phyloP scores from a whole-genome alignment of 2,329 filamentous ascomycete genomes.

The Fusarium continuum region DNA sequence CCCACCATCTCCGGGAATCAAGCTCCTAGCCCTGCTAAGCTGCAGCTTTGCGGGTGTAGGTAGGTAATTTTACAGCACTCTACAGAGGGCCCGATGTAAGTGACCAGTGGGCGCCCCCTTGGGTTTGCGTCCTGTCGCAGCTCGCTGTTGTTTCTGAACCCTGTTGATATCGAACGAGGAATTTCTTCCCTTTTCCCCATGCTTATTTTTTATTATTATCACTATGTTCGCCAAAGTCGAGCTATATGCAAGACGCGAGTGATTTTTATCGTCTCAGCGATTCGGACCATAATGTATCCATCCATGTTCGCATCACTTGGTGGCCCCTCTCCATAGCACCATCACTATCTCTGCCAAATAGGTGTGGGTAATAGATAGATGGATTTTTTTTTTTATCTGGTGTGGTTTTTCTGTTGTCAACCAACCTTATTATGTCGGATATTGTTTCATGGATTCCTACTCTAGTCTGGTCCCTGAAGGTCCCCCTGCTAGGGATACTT shows the following conservation, averaged over 20 bases:
- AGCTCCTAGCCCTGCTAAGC: constrained; percentile 40
- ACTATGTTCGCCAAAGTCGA: constrained; percentile 22
- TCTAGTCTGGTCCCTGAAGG: not conserved
- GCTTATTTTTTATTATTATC: constrained; percentile 2
- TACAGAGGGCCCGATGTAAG: not conserved
- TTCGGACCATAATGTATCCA: constrained; percentile 13
- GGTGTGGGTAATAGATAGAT: not conserved
- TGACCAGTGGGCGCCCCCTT: not conserved
- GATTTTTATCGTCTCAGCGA: constrained; percentile 21
- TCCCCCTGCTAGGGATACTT: not conserved
- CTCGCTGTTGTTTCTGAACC: constrained; percentile 19
- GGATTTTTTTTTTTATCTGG: constrained; percentile 5
- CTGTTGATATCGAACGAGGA: not conserved
- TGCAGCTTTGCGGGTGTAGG: constrained; percentile 29
- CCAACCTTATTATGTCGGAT: not conserved
- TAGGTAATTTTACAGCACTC: constrained; percentile 20
- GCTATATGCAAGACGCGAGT: constrained; percentile 16
- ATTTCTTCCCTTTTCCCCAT: not conserved
- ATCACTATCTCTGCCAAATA: not conserved
- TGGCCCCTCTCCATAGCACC: not conserved
- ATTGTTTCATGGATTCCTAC: constrained; percentile 7
- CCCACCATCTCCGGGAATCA: constrained; percentile 33
- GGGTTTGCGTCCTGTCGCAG: constrained; percentile 11
- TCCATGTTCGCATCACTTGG: constrained; percentile 4
- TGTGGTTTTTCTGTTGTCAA: constrained; percentile 25